Evolutionary conservation across 176 grass and related monocot genomes (phyloP).

Genomic region (Pontederia paniculata): DNA sequence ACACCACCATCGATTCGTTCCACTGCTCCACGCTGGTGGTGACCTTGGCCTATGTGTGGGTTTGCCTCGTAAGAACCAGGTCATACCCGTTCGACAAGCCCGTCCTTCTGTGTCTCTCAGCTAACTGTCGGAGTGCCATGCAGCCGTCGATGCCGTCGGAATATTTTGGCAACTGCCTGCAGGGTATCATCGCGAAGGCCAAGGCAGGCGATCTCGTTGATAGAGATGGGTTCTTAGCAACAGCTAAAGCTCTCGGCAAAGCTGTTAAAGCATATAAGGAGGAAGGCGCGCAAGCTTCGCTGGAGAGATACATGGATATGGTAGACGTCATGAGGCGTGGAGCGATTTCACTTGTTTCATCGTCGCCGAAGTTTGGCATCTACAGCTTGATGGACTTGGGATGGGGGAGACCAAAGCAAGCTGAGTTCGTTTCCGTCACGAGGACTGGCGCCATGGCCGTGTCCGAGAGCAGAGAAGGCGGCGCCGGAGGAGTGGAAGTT

Average conservation of each 20-base stretch:
- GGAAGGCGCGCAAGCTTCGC: neutral
- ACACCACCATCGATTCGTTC: too few relatives aligned
- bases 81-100: constrained; percentile 10
- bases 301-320: constrained; percentile 2
- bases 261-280: constrained; percentile 22
- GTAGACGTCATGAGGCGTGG: neutral
- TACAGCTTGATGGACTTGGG: constrained; percentile 30
- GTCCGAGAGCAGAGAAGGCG: constrained; percentile 5
- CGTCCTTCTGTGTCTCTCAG: constrained; percentile 29
- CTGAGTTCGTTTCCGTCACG: constrained; percentile 44
- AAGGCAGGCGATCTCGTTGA: constrained; percentile 22
- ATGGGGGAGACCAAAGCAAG: constrained; percentile 25
- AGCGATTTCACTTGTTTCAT: constrained; percentile 21
- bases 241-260: constrained; percentile 14
- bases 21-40: constrained; percentile 38
- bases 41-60: constrained; percentile 23
- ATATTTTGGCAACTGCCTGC: constrained; percentile 33
- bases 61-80: constrained; percentile 19
- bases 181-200: neutral
- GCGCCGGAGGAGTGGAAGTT: constrained; percentile 27
- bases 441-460: constrained; percentile 39
- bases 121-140: constrained; percentile 18
- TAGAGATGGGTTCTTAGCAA: neutral
- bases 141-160: constrained; percentile 19
- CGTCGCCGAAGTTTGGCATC: constrained; percentile 25